Base-by-base conservation (phyloP, 2,329 filamentous ascomycete species). In the Neofusicoccum sp. region DNA sequence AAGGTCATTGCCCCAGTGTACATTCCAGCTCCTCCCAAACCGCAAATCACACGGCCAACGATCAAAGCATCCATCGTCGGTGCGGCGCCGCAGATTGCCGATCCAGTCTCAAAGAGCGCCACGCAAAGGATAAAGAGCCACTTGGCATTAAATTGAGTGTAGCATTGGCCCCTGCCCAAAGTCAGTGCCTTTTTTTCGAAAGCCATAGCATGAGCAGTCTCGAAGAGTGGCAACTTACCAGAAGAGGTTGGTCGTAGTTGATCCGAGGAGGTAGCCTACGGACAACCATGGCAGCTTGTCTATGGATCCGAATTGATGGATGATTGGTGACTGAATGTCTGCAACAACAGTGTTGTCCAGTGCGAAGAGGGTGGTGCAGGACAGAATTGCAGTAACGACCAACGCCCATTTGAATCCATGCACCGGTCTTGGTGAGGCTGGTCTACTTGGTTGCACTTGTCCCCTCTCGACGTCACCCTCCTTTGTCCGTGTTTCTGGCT, bases 21-120 rank as follows among this genome's bases (percentile, higher is more conserved):
- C 64, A 75, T 70, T 4, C 75, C 75, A 1, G 63, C 62, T 1
- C 77, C 71, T 11, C 76, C 71, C 45, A 69, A 52, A 4, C 77
- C 77, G 41, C 70, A 70, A 36, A 76, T 64, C 9, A 70, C 75
- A 58, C 77, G 71, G 6, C 76, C 77, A 6, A 77, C 65, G 61
- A 85, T 85, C 12, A 85, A 65, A 22, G 79, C 79, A 62, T 78
- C 68, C 73, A 82, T 80, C 22, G 64, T 77, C 0, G 77, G 77
- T 0, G 71, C 79, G 37, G 41, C 56, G 6, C 80, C 81, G 61
- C 80, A 83, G 0, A 81, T 50, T 0, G 78, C 77, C 6, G 69
- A 75, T 22, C 68, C 72, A 7, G 62, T 61, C 61, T 68, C 66
- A 61, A 75, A 75, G 4, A 70, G 7, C 16, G 70, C 29, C 36